Evolutionary conservation across 257 asterid species (phyloP).

Genomic region (Thymus quinquecostatus): DNA sequence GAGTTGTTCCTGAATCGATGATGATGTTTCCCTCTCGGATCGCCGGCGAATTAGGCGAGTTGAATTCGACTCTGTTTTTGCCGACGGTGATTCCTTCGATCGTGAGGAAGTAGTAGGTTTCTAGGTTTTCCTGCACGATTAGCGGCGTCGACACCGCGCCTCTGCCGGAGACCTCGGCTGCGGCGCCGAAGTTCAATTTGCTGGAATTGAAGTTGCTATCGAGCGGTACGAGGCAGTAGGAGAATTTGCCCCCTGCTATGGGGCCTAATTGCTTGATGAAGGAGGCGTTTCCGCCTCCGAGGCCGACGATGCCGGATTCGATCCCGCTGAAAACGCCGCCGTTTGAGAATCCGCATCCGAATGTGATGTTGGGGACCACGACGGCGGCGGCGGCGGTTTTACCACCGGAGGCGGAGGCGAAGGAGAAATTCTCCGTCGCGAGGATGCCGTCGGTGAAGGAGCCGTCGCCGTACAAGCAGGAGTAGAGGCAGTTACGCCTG

Average conservation of each 20-base stretch:
- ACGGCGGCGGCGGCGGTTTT: not conserved
- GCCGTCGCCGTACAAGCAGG: constrained; percentile 22
- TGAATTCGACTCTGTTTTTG: not conserved
- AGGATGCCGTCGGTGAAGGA: constrained; percentile 28
- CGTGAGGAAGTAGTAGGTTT: constrained; percentile 27
- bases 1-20: constrained; percentile 66
- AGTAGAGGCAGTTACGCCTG: constrained; percentile 27
- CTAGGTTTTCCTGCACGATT: no score
- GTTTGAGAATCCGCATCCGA: constrained; percentile 46
- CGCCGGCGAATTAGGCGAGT: not conserved
- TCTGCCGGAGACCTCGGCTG: constrained; percentile 27
- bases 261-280: constrained; percentile 36
- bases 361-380: not conserved
- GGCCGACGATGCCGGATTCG: constrained; percentile 49
- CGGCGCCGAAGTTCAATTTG: constrained; percentile 36
- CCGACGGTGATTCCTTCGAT: constrained; percentile 37
- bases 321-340: constrained; percentile 17
- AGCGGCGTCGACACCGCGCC: constrained; percentile 40
- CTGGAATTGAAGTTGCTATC: constrained; percentile 9
- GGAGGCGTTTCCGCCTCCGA: constrained; percentile 43
- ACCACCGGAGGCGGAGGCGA: constrained; percentile 1
- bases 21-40: constrained; percentile 46
- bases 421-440: constrained; percentile 31
- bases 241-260: constrained; percentile 34
- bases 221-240: constrained; percentile 42